These are phyloP conservation scores for Anisogramma anomala DNA, from an alignment of 2,329 filamentous ascomycete species.

Conservation along the genomic window DNA sequence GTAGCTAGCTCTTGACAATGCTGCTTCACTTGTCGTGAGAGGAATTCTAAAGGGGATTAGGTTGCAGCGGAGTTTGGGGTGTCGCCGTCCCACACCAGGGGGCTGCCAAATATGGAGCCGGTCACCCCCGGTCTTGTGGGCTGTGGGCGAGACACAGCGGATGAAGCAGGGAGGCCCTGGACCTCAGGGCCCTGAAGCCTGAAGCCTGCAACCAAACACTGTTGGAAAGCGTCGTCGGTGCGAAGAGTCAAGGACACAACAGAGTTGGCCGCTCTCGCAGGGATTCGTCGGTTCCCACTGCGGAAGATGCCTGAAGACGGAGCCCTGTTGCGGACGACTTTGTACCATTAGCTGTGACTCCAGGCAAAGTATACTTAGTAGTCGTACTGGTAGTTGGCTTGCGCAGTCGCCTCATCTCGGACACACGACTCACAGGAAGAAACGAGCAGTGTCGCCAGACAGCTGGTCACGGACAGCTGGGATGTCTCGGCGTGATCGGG, in stretches of 20 bases:
- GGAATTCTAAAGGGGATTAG: conserved; percentile 11
- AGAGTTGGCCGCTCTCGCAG: neutral
- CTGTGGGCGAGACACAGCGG: conserved; percentile 11
- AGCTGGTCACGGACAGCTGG: neutral
- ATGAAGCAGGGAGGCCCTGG: conserved; percentile 10
- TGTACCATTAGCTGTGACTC: no score
- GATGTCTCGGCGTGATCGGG: conserved; percentile 1
- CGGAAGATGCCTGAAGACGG: no score
- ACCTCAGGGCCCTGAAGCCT: neutral
- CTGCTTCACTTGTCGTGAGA: conserved; percentile 7
- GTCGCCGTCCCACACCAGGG: conserved; percentile 12
- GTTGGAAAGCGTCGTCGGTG: no score
- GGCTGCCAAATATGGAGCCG: conserved; percentile 4
- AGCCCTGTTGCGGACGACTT: no score
- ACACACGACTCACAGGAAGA: neutral
- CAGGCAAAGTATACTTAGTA: no score
- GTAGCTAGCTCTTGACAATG: no score
- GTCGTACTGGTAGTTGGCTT: no score
- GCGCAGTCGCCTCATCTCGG: no score
- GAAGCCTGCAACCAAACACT: neutral
- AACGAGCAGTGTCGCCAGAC: neutral
- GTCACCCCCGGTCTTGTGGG: no score
- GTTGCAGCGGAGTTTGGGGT: conserved; percentile 13
- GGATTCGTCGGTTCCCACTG: no score
- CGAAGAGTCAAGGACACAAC: neutral